Conservation (phyloP, 1,139 yeast species). For the Geotrichum restrictum region DNA sequence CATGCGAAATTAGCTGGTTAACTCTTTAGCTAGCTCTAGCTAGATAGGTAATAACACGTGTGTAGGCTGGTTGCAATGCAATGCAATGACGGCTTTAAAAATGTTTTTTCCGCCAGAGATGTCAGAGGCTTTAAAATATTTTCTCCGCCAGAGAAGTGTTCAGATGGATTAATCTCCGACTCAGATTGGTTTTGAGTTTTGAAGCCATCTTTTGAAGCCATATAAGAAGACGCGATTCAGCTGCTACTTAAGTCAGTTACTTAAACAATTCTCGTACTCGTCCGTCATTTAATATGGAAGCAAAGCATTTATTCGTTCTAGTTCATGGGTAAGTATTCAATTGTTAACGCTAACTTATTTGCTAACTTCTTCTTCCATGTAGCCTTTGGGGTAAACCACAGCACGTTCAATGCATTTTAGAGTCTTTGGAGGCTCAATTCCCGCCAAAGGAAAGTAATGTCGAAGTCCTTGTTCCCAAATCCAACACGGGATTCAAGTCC, state of each 20-base stretch:
- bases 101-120: too few species aligned
- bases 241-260: too few species aligned
- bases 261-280: too few species aligned
- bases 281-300: neutral
- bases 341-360: neutral
- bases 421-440: slow-evolving; percentile 45
- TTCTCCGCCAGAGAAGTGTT: neutral
- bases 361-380: neutral
- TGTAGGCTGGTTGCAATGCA: too few species aligned
- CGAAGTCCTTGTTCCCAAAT: slow-evolving; percentile 58
- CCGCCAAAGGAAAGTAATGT: slow-evolving; percentile 44
- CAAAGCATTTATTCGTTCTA: slow-evolving; percentile 64
- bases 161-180: slow-evolving; percentile 7
- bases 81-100: too few species aligned
- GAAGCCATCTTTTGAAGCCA: neutral
- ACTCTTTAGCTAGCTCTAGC: too few species aligned
- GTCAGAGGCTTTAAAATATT: too few species aligned
- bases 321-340: slow-evolving; percentile 58
- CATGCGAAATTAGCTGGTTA: too few species aligned
- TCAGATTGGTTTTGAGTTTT: slow-evolving; percentile 6
- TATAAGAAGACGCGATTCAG: too few species aligned
- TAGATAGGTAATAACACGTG: too few species aligned
- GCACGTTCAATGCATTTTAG: slow-evolving; percentile 62
- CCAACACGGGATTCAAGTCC: slow-evolving; percentile 72
- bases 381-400: slow-evolving; percentile 78